phyloP scores from a whole-genome alignment of 2,329 filamentous ascomycete genomes.

The Didymella segeticola region DNA sequence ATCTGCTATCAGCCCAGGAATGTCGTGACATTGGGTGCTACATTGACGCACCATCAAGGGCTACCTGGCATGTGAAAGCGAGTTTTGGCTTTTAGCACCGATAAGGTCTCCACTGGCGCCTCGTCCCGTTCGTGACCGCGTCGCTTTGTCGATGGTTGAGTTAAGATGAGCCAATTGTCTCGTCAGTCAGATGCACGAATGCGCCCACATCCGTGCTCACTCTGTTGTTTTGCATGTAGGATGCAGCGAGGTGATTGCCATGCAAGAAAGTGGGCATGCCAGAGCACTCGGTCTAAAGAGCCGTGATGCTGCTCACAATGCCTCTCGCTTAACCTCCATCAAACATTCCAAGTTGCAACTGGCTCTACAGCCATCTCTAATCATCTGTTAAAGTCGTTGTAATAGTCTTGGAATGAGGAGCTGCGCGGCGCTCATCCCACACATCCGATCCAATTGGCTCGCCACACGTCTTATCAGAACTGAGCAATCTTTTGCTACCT shows the following conservation, averaged over 20 bases:
- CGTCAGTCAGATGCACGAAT: not conserved
- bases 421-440: conserved; percentile 13
- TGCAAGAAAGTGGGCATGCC: not conserved
- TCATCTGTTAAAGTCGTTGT: not conserved
- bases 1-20: conserved; percentile 10
- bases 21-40: conserved; percentile 25
- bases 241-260: conserved; percentile 3
- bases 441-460: conserved; percentile 8
- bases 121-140: conserved; percentile 14
- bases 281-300: not conserved
- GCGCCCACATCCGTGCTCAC: not conserved
- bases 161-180: conserved; percentile 8
- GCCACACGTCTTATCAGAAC: conserved; percentile 11
- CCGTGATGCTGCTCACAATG: not conserved
- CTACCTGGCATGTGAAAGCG: conserved; percentile 36
- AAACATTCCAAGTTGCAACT: conserved; percentile 9
- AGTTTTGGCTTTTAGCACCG: conserved; percentile 26
- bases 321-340: no score
- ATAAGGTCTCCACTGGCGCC: conserved; percentile 22
- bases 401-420: not conserved
- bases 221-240: not conserved
- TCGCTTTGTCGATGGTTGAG: conserved; percentile 11
- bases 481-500: conserved; percentile 5
- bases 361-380: not conserved
- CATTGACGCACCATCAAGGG: conserved; percentile 23